phyloP scores from a whole-genome alignment of 345 rosid genomes.

The Eucalyptus polyanthemos region DNA sequence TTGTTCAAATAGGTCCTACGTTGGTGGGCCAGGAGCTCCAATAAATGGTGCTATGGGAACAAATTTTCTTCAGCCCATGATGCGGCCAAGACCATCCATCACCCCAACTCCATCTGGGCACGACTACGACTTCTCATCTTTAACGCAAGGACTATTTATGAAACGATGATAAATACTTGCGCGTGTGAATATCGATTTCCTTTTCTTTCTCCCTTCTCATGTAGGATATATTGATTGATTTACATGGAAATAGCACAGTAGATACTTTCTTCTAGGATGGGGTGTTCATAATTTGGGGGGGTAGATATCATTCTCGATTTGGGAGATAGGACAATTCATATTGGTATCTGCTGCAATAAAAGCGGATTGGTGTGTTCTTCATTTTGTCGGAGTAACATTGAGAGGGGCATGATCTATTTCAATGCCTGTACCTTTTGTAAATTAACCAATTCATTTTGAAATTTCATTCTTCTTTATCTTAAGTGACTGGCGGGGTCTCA shows the following conservation, averaged over 20 bases:
- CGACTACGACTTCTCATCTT: constrained; percentile 31
- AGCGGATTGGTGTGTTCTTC: background rate
- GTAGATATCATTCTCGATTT: background rate
- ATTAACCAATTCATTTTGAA: background rate
- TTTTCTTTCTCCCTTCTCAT: background rate
- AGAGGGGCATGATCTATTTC: background rate
- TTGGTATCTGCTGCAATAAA: background rate
- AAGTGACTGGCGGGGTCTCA: fast-evolving
- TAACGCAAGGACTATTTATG: constrained; percentile 31
- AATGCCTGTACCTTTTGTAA: background rate
- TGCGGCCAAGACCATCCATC: constrained; percentile 1
- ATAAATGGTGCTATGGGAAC: constrained; percentile 1
- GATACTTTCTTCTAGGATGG: background rate
- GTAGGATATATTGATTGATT: background rate
- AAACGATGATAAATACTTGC: background rate
- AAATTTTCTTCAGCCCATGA: background rate
- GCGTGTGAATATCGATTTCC: background rate
- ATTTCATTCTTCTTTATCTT: background rate
- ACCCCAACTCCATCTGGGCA: constrained; percentile 18
- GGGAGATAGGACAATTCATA: background rate
- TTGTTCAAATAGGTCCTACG: constrained; percentile 12
- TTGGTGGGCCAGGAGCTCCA: constrained; percentile 6
- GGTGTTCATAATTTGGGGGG: background rate
- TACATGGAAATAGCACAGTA: background rate
- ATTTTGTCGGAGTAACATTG: background rate